These are phyloP conservation scores for Silene vulgaris DNA, from an alignment of 179 eudicot genomes.

Conservation along the genomic window DNA sequence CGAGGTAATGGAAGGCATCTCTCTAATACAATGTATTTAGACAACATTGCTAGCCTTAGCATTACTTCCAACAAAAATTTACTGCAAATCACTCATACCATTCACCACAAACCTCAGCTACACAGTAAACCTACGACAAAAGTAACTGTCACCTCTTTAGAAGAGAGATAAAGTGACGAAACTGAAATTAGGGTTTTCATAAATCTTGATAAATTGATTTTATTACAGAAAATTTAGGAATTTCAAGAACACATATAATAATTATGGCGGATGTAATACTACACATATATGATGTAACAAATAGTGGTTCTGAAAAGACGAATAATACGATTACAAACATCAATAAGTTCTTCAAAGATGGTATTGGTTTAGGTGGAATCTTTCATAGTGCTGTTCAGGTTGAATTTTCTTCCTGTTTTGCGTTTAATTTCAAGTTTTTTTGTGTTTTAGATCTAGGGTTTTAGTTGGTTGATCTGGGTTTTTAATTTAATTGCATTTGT, in stretches of 20 bases:
- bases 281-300: conserved; percentile 89
- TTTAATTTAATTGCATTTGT: not conserved
- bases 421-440: conserved; percentile 12
- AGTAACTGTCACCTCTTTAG: not conserved
- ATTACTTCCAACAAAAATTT: no score
- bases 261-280: conserved; percentile 65
- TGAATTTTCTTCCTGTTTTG: not conserved
- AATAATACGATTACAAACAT: conserved; percentile 85
- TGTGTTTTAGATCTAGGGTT: conserved; percentile 43
- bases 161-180: not conserved
- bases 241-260: no score
- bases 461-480: conserved; percentile 7
- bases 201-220: not conserved
- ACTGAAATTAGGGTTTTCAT: conserved; percentile 6
- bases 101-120: no score
- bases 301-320: conserved; percentile 82
- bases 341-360: conserved; percentile 95
- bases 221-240: no score
- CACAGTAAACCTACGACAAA: not conserved
- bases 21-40: no score
- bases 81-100: not conserved
- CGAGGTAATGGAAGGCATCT: no score
- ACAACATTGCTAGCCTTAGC: no score
- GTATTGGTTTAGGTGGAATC: conserved; percentile 90
- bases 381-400: conserved; percentile 98